A percentile compares a stretch with the other conserved stretches of the same genome.
phyloP scores from a whole-genome alignment of 208 protist genomes.

The Leishmania amazonensis region DNA sequence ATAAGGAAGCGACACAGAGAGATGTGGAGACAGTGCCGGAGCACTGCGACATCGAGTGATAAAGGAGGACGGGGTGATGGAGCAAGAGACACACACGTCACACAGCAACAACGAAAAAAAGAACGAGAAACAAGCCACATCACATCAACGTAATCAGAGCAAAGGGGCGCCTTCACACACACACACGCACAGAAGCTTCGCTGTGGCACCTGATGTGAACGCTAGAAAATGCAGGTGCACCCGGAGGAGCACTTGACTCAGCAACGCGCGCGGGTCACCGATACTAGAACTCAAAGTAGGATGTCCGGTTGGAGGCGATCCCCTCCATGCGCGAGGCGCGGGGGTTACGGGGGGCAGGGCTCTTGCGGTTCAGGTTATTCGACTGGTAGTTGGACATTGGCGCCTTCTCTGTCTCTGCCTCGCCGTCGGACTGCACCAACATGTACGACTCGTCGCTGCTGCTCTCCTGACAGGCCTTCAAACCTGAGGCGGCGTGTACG shows the following conservation, averaged over 20 bases:
- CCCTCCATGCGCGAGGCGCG: slow-evolving; percentile 6
- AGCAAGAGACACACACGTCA: too few relatives aligned
- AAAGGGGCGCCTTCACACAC: not conserved
- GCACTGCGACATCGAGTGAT: not conserved
- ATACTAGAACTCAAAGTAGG: slow-evolving; percentile 32
- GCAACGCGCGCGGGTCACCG: not conserved
- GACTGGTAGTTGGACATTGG: slow-evolving; percentile 17
- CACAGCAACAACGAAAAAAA: not conserved
- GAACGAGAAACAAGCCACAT: not conserved
- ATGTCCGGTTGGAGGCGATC: slow-evolving; percentile 14
- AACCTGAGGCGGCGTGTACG: not conserved
- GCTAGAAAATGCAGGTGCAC: not conserved
- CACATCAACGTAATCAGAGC: not conserved
- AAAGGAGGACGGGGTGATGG: not conserved
- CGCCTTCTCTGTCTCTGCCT: slow-evolving; percentile 5
- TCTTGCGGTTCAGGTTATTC: slow-evolving; percentile 17
- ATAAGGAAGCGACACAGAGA: not conserved
- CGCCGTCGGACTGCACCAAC: slow-evolving; percentile 30
- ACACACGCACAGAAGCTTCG: not conserved
- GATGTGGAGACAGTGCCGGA: not conserved
- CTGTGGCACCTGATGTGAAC: not conserved
- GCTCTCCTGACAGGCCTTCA: slow-evolving; percentile 19
- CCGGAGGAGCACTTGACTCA: not conserved
- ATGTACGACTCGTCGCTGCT: slow-evolving; percentile 38
- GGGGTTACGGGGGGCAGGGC: slow-evolving; percentile 29